phyloP scores from a whole-genome alignment of 495 filamentous ascomycete genomes.

The Friedmanniomyces endolithicus region DNA sequence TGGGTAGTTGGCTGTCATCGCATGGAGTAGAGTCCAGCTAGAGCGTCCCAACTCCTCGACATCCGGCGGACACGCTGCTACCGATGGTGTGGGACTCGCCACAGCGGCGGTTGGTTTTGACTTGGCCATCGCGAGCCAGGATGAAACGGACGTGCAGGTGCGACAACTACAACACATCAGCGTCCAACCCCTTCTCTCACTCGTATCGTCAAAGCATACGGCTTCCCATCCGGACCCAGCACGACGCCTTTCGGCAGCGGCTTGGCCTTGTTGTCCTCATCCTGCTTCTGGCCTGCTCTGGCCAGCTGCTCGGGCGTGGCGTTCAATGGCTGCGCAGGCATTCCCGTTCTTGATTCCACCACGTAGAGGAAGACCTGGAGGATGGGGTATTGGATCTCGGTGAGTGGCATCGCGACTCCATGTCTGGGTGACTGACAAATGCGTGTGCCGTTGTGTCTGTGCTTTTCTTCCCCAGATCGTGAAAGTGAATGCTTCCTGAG shows the following conservation, averaged over 20 bases:
- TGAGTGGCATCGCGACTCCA: constrained; percentile 14
- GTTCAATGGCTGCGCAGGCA: constrained; percentile 24
- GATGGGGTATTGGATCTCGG: constrained; percentile 19
- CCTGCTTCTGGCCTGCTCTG: constrained; percentile 10
- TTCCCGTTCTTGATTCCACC: constrained; percentile 19
- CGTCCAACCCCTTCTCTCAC: constrained; percentile 9
- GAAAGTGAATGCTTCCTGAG: neutral
- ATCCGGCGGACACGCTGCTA: constrained; percentile 50
- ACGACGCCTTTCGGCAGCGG: constrained; percentile 66
- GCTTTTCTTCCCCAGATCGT: neutral
- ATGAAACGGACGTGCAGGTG: constrained; percentile 63
- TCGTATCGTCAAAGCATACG: constrained; percentile 44
- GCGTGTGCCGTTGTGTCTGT: neutral
- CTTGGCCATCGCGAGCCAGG: constrained; percentile 59
- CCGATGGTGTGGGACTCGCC: constrained; percentile 18
- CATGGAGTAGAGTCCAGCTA: constrained; percentile 88
- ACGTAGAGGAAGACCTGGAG: constrained; percentile 21
- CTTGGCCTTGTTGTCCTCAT: constrained; percentile 25
- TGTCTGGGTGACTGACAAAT: constrained; percentile 2
- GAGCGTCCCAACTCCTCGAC: constrained; percentile 73
- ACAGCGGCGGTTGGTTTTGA: constrained; percentile 25
- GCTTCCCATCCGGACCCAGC: constrained; percentile 87
- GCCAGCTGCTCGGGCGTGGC: constrained; percentile 9
- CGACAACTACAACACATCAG: constrained; percentile 55
- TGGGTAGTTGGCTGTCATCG: constrained; percentile 80